Conservation (phyloP, 2,329 filamentous ascomycete species). For the Trichophyton simii region DNA sequence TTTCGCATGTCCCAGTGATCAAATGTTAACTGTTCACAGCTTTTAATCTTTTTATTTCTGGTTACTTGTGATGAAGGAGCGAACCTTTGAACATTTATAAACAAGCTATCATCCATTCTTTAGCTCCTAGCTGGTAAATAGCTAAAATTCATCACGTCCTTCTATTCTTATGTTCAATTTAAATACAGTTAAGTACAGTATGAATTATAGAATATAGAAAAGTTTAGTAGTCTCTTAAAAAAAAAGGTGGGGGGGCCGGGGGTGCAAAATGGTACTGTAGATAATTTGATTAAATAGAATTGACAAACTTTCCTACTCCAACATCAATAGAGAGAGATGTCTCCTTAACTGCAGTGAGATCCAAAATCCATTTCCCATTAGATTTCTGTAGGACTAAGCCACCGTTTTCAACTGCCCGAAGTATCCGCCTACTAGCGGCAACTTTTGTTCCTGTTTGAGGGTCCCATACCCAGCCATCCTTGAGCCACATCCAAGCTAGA, state of each 20-base stretch:
- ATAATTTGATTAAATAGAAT: neutral
- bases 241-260: no score
- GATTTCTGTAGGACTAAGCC: slow-evolving; percentile 31
- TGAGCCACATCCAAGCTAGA: slow-evolving; percentile 83
- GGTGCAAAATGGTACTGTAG: no score
- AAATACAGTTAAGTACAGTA: no score
- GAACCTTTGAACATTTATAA: no score
- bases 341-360: neutral
- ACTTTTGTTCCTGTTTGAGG: slow-evolving; percentile 48
- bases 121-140: neutral
- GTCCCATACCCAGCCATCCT: slow-evolving; percentile 74
- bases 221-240: no score
- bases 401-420: slow-evolving; percentile 27
- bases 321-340: neutral
- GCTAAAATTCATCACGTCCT: neutral
- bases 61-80: neutral
- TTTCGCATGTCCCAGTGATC: neutral
- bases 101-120: neutral
- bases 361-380: slow-evolving; percentile 28
- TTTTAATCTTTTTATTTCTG: neutral
- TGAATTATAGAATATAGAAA: no score
- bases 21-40: neutral
- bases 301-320: neutral
- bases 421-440: slow-evolving; percentile 27
- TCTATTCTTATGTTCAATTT: neutral